Evolutionary conservation across 2,329 filamentous ascomycete genomes (phyloP).

Genomic region (Chaetomium globosum): DNA sequence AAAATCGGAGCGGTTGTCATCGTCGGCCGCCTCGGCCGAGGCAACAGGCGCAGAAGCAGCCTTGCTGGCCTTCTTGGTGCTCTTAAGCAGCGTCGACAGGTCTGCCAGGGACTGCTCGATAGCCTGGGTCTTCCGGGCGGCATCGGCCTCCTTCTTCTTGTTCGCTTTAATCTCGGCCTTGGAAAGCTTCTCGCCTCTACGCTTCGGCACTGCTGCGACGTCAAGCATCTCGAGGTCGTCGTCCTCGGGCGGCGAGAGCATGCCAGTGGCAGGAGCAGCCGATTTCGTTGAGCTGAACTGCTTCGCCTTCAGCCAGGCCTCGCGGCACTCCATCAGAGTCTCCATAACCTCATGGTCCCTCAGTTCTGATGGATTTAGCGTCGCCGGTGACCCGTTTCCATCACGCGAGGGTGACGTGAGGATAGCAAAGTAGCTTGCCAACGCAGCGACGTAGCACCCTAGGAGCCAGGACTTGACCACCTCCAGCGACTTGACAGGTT

Average conservation of each 20-base stretch:
- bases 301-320: slow-evolving; percentile 77
- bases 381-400: slow-evolving; percentile 54
- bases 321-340: slow-evolving; percentile 74
- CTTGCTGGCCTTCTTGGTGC: slow-evolving; percentile 47
- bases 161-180: slow-evolving; percentile 44
- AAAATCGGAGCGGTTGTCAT: slow-evolving; percentile 79
- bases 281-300: slow-evolving; percentile 56
- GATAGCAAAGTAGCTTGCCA: slow-evolving; percentile 93
- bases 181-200: slow-evolving; percentile 41
- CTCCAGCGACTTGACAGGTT: slow-evolving; percentile 56
- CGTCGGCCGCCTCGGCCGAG: slow-evolving; percentile 46
- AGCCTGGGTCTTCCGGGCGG: slow-evolving; percentile 52
- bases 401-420: slow-evolving; percentile 77
- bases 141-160: slow-evolving; percentile 49
- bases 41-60: slow-evolving; percentile 45
- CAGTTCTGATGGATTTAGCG: slow-evolving; percentile 75
- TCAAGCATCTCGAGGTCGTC: slow-evolving; percentile 39
- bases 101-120: slow-evolving; percentile 72
- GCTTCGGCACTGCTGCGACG: slow-evolving; percentile 29
- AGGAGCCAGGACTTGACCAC: slow-evolving; percentile 77
- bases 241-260: slow-evolving; percentile 42
- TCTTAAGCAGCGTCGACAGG: slow-evolving; percentile 64
- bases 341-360: slow-evolving; percentile 92
- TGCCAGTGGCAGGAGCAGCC: slow-evolving; percentile 39
- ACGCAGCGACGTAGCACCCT: slow-evolving; percentile 79